Base-by-base conservation (phyloP, 108 stramenopile species). In the Epithemia pelagica region DNA sequence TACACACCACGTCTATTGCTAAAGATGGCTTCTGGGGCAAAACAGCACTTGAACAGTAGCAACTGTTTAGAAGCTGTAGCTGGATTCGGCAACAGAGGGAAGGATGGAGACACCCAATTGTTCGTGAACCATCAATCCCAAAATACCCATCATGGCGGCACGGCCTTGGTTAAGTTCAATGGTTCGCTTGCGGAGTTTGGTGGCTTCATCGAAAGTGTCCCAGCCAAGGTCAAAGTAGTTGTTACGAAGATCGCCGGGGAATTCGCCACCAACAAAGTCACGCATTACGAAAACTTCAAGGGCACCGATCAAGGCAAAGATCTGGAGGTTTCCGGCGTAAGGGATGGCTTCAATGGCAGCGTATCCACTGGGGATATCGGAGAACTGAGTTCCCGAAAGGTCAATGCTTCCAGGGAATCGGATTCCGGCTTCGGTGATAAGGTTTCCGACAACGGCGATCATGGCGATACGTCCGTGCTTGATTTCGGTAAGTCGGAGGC, bases 401-500 rank as follows among this genome's bases (percentile, higher is more conserved):
- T 88, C 82, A 63, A 88, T 82, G 64, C 68, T 62, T 71, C 82
- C 82, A 24, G 82, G 82, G 56, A 82, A 37, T 32, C 84, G 81
- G 65, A 72, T 51, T 62, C 90, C 90, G 67, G 85, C 83, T 24
- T 76, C 62, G 25, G 83, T 84, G 73, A 77, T 73, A 65, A 95
- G 77, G 73, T 89, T 82, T 58, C 96, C 96, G 55, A 94, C 74
- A 55, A 95, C 81, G 57, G 93, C 96, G 62, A 95, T 19, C 64
- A 71, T 71, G 67, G 67, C 77, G 62, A 82, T 78, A 56, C 95
- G 88, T 61, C 95, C 95, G 85, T 96, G 95, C 91, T 94, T 94
- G 76, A 91, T 71, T 79, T 94, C 92, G 64, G 82, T 86, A 66
- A 84, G 82, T 51, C 91, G 88, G 62, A 88, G 83, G 69, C 89